These are phyloP conservation scores for Fomitopsis pinicola DNA, from an alignment of 1,284 basidiomycete genomes.

Conservation along the genomic window DNA sequence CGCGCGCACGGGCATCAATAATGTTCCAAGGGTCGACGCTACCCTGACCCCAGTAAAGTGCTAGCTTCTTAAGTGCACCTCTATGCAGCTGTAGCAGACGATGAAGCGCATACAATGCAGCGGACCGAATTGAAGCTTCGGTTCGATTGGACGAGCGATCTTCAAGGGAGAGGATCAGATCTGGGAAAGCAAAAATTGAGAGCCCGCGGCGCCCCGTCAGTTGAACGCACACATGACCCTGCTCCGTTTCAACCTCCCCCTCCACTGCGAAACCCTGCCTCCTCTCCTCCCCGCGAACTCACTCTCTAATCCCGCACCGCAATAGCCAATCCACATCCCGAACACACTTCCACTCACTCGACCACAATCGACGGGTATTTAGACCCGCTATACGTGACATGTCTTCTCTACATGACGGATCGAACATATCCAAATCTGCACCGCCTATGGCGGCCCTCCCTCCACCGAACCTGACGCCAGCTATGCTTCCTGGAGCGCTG, in stretches of 20 bases:
- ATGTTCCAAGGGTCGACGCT: too few species aligned
- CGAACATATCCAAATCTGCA: background rate
- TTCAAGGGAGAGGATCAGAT: background rate
- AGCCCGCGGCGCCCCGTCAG: background rate
- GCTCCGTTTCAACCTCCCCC: conserved; percentile 12
- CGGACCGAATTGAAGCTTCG: background rate
- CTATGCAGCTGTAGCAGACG: background rate
- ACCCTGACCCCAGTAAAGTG: too few species aligned
- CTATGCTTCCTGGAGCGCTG: background rate
- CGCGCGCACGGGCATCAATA: conserved; percentile 36
- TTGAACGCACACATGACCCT: conserved; percentile 14
- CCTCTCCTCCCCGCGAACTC: background rate
- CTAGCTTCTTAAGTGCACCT: too few species aligned
- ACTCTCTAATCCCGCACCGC: background rate
- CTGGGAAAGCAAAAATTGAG: background rate
- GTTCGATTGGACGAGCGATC: background rate
- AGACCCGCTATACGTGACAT: background rate
- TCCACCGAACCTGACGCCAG: background rate
- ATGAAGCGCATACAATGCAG: background rate
- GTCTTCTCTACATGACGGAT: conserved; percentile 1
- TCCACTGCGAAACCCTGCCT: conserved; percentile 3
- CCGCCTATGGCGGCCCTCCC: background rate
- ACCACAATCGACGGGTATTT: background rate
- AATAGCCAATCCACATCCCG: background rate
- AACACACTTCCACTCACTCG: background rate